A percentile compares a stretch with the other conserved stretches of the same genome.
phyloP scores from a whole-genome alignment of 2,329 filamentous ascomycete genomes.

The Aspergillus alliaceus region DNA sequence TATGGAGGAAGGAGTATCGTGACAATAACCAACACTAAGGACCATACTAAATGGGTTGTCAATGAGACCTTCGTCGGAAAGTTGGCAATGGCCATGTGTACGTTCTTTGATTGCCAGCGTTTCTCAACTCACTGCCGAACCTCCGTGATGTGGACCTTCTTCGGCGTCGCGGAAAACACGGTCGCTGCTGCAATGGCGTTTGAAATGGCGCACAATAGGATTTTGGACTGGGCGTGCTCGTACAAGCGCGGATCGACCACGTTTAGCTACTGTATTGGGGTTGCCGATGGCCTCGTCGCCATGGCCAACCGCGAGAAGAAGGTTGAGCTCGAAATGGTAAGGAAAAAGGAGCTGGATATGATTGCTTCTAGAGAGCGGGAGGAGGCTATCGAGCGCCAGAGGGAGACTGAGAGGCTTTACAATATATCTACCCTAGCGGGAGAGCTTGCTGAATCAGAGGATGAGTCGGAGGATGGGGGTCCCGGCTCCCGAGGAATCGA shows the following conservation, averaged over 20 bases:
- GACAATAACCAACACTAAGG: constrained; percentile 4
- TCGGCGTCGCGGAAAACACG: constrained; percentile 15
- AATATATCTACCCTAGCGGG: not conserved
- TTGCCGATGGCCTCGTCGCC: constrained; percentile 17
- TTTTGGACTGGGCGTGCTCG: constrained; percentile 20
- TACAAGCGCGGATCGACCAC: constrained; percentile 17
- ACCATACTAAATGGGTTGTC: not conserved
- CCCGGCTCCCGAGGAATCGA: not conserved
- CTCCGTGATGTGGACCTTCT: constrained; percentile 12
- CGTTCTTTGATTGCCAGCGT: constrained; percentile 18
- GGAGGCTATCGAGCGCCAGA: constrained; percentile 3
- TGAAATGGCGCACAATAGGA: constrained; percentile 21
- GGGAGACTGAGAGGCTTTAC: not conserved
- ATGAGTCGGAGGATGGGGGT: no score
- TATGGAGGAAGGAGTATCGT: constrained; percentile 12
- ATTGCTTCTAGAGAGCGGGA: constrained; percentile 9
- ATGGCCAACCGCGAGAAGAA: constrained; percentile 19
- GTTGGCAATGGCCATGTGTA: constrained; percentile 14
- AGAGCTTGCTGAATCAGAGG: not conserved
- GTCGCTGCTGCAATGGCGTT: constrained; percentile 13
- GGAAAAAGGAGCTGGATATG: constrained; percentile 15
- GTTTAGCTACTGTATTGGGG: constrained; percentile 23
- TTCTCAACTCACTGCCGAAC: constrained; percentile 6
- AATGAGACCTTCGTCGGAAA: constrained; percentile 11
- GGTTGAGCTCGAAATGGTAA: constrained; percentile 11